phyloP scores from a whole-genome alignment of 2,329 filamentous ascomycete genomes.

The Cladosporium sp. region DNA sequence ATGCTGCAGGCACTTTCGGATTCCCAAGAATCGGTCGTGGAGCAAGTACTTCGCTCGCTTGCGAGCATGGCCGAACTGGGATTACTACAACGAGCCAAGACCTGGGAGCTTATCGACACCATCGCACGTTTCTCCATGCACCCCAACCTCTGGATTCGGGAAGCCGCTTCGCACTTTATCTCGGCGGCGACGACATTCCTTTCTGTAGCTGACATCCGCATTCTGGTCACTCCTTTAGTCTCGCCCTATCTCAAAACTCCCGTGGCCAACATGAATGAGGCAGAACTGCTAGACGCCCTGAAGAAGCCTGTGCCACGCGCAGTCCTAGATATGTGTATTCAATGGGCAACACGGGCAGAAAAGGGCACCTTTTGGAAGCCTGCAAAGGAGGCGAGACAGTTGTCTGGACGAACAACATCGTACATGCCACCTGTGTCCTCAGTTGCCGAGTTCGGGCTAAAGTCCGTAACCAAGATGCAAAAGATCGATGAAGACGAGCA shows the following conservation, averaged over 20 bases:
- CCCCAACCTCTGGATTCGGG: slow-evolving; percentile 91
- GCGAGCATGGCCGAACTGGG: slow-evolving; percentile 86
- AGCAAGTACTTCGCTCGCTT: slow-evolving; percentile 83
- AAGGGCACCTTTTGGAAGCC: slow-evolving; percentile 86
- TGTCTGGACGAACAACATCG: slow-evolving; percentile 52
- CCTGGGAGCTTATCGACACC: slow-evolving; percentile 84
- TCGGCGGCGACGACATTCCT: slow-evolving; percentile 73
- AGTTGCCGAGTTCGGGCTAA: slow-evolving; percentile 57
- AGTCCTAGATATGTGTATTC: slow-evolving; percentile 80
- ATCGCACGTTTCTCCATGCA: slow-evolving; percentile 86
- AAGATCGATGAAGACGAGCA: slow-evolving; percentile 92
- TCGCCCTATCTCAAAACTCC: slow-evolving; percentile 77
- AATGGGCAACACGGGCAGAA: slow-evolving; percentile 72
- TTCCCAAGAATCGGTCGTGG: slow-evolving; percentile 89
- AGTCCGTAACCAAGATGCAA: slow-evolving; percentile 61
- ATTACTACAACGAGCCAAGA: slow-evolving; percentile 77
- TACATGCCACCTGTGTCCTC: slow-evolving; percentile 59
- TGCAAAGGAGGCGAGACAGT: slow-evolving; percentile 67
- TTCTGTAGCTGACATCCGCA: slow-evolving; percentile 76
- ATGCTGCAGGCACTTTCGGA: slow-evolving; percentile 96
- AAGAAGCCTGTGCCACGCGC: slow-evolving; percentile 77
- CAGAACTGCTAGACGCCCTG: slow-evolving; percentile 74
- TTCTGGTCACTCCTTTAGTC: slow-evolving; percentile 78
- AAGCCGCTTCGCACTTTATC: slow-evolving; percentile 82
- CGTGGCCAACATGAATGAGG: slow-evolving; percentile 68